phyloP scores from a whole-genome alignment of 2,329 filamentous ascomycete species.

The Polytolypa hystricis region DNA sequence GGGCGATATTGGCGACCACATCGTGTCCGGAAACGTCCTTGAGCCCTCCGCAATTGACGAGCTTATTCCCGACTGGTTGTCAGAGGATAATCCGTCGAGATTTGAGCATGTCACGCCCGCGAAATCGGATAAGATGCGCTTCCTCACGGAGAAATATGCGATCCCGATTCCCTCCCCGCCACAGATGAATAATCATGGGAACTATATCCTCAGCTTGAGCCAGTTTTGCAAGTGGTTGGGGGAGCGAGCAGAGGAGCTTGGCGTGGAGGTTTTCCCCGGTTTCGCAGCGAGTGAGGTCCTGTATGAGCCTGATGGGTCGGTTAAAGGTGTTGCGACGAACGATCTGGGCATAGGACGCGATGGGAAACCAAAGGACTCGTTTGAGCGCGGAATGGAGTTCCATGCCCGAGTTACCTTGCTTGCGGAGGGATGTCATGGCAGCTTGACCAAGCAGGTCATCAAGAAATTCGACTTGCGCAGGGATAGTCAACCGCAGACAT shows the following conservation, averaged over 20 bases:
- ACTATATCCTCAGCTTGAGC: slow-evolving; percentile 93
- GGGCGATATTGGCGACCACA: slow-evolving; percentile 87
- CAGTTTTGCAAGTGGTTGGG: slow-evolving; percentile 93
- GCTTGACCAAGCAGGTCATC: slow-evolving; percentile 84
- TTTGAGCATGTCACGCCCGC: slow-evolving; percentile 84
- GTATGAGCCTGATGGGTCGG: slow-evolving; percentile 75
- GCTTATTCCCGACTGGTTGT: slow-evolving; percentile 85
- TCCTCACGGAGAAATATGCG: slow-evolving; percentile 69
- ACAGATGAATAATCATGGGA: slow-evolving; percentile 97
- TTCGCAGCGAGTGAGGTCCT: slow-evolving; percentile 91
- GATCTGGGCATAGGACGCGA: slow-evolving; percentile 75
- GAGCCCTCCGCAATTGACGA: slow-evolving; percentile 81
- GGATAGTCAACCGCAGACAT: slow-evolving; percentile 89
- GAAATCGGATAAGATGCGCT: slow-evolving; percentile 77
- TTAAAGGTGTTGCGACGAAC: slow-evolving; percentile 90
- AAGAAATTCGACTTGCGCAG: slow-evolving; percentile 85
- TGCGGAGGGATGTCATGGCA: slow-evolving; percentile 90
- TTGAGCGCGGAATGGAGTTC: slow-evolving; percentile 97
- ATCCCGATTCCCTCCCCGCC: slow-evolving; percentile 80
- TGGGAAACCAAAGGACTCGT: slow-evolving; percentile 77
- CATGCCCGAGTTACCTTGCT: slow-evolving; percentile 85
- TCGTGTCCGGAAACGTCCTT: slow-evolving; percentile 90
- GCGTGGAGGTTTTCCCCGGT: slow-evolving; percentile 91
- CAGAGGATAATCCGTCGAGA: slow-evolving; percentile 73
- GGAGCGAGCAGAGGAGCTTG: slow-evolving; percentile 89